Percentiles rank a stretch among this genome's conserved stretches.
Evolutionary conservation across 176 grass and related monocot genomes (phyloP).

Genomic region (Alopecurus myosuroides): DNA sequence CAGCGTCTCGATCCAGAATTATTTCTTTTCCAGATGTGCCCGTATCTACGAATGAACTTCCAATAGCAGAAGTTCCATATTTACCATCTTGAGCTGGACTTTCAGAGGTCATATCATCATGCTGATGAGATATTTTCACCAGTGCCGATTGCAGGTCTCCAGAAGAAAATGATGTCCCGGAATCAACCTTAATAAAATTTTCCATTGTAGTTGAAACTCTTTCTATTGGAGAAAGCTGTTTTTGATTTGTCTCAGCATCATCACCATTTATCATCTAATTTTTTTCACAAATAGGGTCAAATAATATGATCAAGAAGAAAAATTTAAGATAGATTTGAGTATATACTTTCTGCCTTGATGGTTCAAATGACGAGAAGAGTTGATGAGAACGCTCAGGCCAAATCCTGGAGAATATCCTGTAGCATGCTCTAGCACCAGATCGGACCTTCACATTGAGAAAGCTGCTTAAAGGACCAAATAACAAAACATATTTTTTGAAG

Average conservation of each 20-base stretch:
- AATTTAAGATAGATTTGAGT: slow-evolving; percentile 17
- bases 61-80: slow-evolving; percentile 27
- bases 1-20: background rate
- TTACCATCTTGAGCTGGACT: background rate
- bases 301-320: background rate
- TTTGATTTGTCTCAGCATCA: slow-evolving; percentile 54
- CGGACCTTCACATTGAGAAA: slow-evolving; percentile 56
- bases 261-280: slow-evolving; percentile 69
- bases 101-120: slow-evolving; percentile 26
- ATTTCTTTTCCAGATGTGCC: slow-evolving; percentile 19
- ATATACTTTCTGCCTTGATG: slow-evolving; percentile 78
- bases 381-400: slow-evolving; percentile 74
- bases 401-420: slow-evolving; percentile 73
- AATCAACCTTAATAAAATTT: slow-evolving; percentile 44
- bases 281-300: slow-evolving; percentile 13
- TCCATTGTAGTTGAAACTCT: slow-evolving; percentile 41
- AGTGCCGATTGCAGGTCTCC: slow-evolving; percentile 21
- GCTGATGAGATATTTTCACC: slow-evolving; percentile 5
- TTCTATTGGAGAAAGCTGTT: slow-evolving; percentile 40
- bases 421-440: slow-evolving; percentile 79
- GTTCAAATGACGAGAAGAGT: slow-evolving; percentile 85
- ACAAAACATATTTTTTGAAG: background rate
- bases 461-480: background rate
- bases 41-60: slow-evolving; percentile 36
- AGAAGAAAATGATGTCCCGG: slow-evolving; percentile 35